phyloP scores from a whole-genome alignment of 306 rosid genomes.

The Hippophae gyantsensis region DNA sequence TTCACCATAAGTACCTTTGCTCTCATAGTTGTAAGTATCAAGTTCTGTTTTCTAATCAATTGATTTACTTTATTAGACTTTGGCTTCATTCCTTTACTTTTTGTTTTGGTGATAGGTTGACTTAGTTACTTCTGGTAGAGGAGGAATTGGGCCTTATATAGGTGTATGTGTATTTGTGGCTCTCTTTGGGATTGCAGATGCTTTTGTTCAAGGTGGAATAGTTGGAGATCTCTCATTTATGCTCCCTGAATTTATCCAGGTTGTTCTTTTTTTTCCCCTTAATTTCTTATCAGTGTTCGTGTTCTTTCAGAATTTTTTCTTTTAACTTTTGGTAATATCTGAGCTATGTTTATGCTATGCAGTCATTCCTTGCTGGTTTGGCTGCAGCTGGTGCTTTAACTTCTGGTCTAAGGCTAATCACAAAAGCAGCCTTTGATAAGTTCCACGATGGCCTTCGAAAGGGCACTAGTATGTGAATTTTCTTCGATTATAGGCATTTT shows the following conservation, averaged over 20 bases:
- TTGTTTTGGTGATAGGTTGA: constrained; percentile 38
- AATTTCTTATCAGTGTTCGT: neutral
- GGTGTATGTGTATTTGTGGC: constrained; percentile 49
- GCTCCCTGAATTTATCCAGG: constrained; percentile 80
- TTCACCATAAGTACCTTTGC: constrained; percentile 44
- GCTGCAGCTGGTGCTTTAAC: constrained; percentile 80
- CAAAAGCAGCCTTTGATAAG: constrained; percentile 58
- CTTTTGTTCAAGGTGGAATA: constrained; percentile 75
- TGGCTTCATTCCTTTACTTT: neutral
- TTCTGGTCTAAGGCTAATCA: constrained; percentile 51
- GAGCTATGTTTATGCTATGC: constrained; percentile 12
- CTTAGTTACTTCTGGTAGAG: constrained; percentile 51
- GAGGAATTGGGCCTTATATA: constrained; percentile 52
- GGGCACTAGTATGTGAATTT: constrained; percentile 60
- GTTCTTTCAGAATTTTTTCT: no score
- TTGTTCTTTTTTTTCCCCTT: constrained; percentile 5
- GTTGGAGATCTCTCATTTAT: constrained; percentile 56
- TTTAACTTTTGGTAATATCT: neutral
- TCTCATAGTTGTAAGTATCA: constrained; percentile 55
- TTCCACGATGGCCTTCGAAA: constrained; percentile 66
- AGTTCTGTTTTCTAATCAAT: neutral
- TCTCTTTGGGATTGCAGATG: constrained; percentile 68
- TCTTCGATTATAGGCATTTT: neutral
- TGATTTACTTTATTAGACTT: neutral
- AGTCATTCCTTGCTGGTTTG: constrained; percentile 79